phyloP scores from a whole-genome alignment of 2,329 filamentous ascomycete genomes.

The Dissoconium aciculare region DNA sequence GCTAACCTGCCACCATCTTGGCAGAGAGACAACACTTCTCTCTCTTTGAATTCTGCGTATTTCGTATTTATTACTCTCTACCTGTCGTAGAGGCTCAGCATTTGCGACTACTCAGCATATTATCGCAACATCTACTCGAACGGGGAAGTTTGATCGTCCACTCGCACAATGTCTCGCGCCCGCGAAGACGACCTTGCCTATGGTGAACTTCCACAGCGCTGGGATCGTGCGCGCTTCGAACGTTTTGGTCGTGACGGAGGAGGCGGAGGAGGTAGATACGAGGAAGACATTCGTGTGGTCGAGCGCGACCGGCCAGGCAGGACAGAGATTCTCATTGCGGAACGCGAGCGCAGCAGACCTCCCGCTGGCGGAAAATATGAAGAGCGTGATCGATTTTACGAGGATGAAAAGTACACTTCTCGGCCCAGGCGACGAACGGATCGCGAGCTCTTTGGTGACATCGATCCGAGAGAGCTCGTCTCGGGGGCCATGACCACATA shows the following conservation, averaged over 20 bases:
- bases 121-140: too few species aligned
- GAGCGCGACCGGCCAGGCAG: constrained; percentile 26
- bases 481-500: constrained; percentile 42
- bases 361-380: constrained; percentile 30
- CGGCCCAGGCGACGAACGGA: constrained; percentile 23
- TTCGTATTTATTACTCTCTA: too few species aligned
- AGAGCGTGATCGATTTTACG: constrained; percentile 38
- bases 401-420: constrained; percentile 35
- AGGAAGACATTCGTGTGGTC: constrained; percentile 30
- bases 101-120: too few species aligned
- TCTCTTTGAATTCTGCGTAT: too few species aligned
- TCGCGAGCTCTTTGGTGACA: constrained; percentile 33
- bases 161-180: too few species aligned
- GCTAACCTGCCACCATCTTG: too few species aligned
- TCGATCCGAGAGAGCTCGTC: constrained; percentile 31
- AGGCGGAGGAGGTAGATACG: constrained; percentile 23
- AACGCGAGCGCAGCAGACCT: constrained; percentile 23
- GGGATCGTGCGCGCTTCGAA: constrained; percentile 38
- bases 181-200: constrained; percentile 29
- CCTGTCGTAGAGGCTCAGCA: too few species aligned
- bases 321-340: constrained; percentile 30
- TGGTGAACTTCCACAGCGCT: constrained; percentile 33
- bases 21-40: too few species aligned
- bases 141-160: too few species aligned
- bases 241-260: constrained; percentile 25